phyloP scores from a whole-genome alignment of 805 yeast species.

The Cyberlindnera samutprakarnensis region DNA sequence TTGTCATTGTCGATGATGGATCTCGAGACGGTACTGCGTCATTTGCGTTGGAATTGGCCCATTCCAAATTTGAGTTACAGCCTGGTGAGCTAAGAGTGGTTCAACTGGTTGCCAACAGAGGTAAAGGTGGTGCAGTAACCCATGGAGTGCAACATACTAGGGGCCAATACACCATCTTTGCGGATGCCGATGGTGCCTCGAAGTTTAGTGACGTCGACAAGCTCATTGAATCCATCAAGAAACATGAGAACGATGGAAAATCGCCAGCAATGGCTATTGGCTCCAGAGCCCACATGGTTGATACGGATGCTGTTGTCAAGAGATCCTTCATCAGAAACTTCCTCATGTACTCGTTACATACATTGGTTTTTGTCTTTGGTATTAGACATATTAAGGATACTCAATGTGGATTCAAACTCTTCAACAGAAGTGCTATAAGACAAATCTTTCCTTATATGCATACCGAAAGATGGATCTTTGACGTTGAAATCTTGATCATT shows the following conservation, averaged over 20 bases:
- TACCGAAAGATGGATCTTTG: slow-evolving; percentile 98
- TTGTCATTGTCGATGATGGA: slow-evolving; percentile 88
- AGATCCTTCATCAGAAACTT: slow-evolving; percentile 83
- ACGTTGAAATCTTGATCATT: slow-evolving; percentile 82
- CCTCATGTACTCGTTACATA: slow-evolving; percentile 87
- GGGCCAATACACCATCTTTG: slow-evolving; percentile 75
- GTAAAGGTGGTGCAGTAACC: slow-evolving; percentile 95
- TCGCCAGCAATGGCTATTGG: slow-evolving; percentile 73
- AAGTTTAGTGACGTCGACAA: slow-evolving; percentile 60
- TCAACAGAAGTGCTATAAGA: slow-evolving; percentile 60
- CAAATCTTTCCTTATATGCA: slow-evolving; percentile 83
- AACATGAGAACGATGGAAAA: slow-evolving; percentile 10
- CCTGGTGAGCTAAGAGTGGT: slow-evolving; percentile 66
- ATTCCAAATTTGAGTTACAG: slow-evolving; percentile 33
- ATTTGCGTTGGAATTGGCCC: slow-evolving; percentile 57
- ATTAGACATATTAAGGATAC: slow-evolving; percentile 84
- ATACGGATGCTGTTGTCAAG: slow-evolving; percentile 94
- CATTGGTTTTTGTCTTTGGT: slow-evolving; percentile 82
- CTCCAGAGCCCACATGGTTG: slow-evolving; percentile 94
- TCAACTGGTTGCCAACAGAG: slow-evolving; percentile 69
- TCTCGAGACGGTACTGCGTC: slow-evolving; percentile 73
- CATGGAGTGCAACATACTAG: slow-evolving; percentile 77
- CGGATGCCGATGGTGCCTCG: slow-evolving; percentile 98
- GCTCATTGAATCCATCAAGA: slow-evolving; percentile 37
- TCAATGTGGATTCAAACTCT: slow-evolving; percentile 95